These are phyloP conservation scores for Papiliotrema flavescens DNA, from an alignment of 1,284 basidiomycete genomes.

Conservation along the genomic window DNA sequence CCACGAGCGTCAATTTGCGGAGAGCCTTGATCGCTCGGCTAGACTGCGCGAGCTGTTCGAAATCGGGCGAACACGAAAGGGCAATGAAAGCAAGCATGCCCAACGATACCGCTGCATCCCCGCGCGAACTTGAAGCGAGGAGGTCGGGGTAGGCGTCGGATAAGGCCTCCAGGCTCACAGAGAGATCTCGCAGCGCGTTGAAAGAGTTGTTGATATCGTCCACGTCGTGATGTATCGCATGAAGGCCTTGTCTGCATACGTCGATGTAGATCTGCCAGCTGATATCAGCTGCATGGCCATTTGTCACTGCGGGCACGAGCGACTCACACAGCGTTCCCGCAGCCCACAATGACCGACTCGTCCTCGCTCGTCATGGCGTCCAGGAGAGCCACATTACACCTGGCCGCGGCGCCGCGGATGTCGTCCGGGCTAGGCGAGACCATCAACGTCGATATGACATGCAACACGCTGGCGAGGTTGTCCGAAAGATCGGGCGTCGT, in stretches of 20 bases:
- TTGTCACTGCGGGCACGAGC: neutral
- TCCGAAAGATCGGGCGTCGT: neutral
- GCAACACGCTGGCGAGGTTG: neutral
- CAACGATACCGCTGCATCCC: slow-evolving; percentile 24
- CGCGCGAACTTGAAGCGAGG: slow-evolving; percentile 21
- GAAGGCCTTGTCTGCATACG: slow-evolving; percentile 31
- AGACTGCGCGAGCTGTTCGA: slow-evolving; percentile 30
- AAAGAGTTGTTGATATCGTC: slow-evolving; percentile 30
- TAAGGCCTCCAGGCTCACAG: slow-evolving; percentile 16
- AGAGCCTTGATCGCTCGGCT: slow-evolving; percentile 24
- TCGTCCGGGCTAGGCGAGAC: slow-evolving; percentile 1
- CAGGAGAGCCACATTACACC: neutral
- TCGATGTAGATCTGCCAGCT: slow-evolving; percentile 40
- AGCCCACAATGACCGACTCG: neutral
- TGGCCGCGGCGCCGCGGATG: neutral
- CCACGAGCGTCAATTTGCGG: slow-evolving; percentile 22
- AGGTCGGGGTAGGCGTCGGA: slow-evolving; percentile 14
- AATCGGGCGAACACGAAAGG: slow-evolving; percentile 26
- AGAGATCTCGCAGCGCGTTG: slow-evolving; percentile 24
- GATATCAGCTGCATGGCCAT: neutral
- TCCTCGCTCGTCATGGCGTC: neutral
- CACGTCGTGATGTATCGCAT: slow-evolving; percentile 34
- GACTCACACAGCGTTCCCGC: slow-evolving; percentile 1
- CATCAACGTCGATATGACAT: neutral
- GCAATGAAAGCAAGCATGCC: slow-evolving; percentile 23